phyloP scores from a whole-genome alignment of 2,329 filamentous ascomycete genomes.

The Monilinia aucupariae region DNA sequence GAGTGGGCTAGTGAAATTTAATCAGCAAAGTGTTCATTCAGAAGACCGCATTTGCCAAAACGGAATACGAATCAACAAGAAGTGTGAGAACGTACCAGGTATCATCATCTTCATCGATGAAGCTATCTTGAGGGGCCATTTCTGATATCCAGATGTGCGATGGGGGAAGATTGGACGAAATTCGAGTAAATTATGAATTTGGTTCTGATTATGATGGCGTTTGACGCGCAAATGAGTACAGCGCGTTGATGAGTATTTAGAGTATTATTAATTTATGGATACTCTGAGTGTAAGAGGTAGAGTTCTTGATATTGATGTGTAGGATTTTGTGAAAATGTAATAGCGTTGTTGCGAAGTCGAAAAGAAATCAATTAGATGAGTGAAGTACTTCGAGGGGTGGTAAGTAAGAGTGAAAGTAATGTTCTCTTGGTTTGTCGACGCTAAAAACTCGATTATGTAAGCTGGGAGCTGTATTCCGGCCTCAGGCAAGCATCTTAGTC shows the following conservation, averaged over 20 bases:
- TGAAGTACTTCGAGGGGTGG: constrained; percentile 12
- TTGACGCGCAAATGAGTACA: constrained; percentile 14
- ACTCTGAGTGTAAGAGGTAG: neutral
- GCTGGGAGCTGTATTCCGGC: neutral
- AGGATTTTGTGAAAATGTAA: constrained; percentile 11
- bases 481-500: neutral
- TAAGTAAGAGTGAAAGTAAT: constrained; percentile 13
- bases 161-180: neutral
- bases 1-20: constrained; percentile 62
- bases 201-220: neutral
- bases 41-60: neutral
- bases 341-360: constrained; percentile 7
- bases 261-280: constrained; percentile 9
- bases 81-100: constrained; percentile 50
- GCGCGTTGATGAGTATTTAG: neutral
- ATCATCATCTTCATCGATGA: constrained; percentile 67
- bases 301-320: constrained; percentile 4
- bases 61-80: neutral
- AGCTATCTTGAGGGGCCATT: constrained; percentile 64
- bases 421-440: constrained; percentile 3
- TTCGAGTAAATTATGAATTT: constrained; percentile 3
- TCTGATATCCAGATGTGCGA: constrained; percentile 25
- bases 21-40: constrained; percentile 24
- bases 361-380: constrained; percentile 10
- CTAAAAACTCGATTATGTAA: constrained; percentile 15